Evolutionary conservation across 129 eudicot species (phyloP).

Genomic region (Flaveria robusta): DNA sequence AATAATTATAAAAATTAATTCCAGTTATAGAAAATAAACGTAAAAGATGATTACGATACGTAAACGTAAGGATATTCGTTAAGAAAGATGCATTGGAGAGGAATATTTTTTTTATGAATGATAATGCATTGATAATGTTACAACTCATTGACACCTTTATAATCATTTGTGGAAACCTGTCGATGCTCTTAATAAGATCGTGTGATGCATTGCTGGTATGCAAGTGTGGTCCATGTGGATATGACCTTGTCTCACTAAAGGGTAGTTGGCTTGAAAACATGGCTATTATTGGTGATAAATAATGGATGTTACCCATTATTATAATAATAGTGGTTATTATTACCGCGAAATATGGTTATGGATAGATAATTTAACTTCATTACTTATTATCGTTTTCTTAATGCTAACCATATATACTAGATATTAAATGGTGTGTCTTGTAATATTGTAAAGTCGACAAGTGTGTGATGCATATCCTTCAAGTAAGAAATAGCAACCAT

Average conservation of each 20-base stretch:
- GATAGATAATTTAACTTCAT: not conserved
- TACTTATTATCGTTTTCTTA: not conserved
- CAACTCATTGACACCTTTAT: no score
- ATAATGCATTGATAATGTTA: no score
- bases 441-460: not conserved
- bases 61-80: no score
- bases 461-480: not conserved
- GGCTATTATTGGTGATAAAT: not conserved
- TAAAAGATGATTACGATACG: no score
- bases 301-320: not conserved
- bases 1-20: no score
- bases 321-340: not conserved
- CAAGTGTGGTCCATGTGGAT: not conserved
- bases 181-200: no score
- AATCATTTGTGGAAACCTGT: no score
- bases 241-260: slow-evolving; percentile 2
- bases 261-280: not conserved
- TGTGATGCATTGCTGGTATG: no score
- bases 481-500: not conserved
- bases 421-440: not conserved
- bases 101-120: no score
- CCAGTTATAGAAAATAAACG: no score
- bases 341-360: not conserved
- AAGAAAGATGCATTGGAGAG: no score
- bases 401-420: not conserved